Evolutionary conservation across 768 basidiomycete genomes (phyloP), one percentile per base, ranked within the genome.

Genomic region (Albatrellus ellisii): DNA sequence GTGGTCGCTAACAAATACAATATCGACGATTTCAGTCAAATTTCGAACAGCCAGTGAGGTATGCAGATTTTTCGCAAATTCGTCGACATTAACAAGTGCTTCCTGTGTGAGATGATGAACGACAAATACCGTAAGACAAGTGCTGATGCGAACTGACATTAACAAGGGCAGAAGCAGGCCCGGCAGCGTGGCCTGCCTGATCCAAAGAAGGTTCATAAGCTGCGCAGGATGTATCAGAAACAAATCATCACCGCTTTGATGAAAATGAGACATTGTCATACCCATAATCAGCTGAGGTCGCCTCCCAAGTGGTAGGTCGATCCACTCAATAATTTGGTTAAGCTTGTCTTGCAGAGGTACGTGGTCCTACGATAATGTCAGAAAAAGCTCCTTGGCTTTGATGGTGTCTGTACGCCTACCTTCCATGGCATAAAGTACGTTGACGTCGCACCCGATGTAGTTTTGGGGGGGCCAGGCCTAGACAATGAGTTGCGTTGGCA

Each of bases 1-100:
- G 52, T 89, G 83, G 55, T 88, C 86, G 47, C 80, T 83, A 48
- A 95, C 89, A 51, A 92, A 90, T 18, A 94, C 70, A 25, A 94
- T 68, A 56, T 95, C 87, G 10, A 90, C 79, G 15, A 92, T 83
- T 35, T 82, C 72, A 1, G 75, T 77, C 20, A 94, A 68, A 53
- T 91, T 88, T 5, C 91, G 75, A 4, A 66, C 65, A 36, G 66
- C 65, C 26, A 95, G 62, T 1, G 72, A 69, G 11, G 63, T 60
- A 41, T 83, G 77, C 8, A 95, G 61, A 42, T 79, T 65, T 43
- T 68, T 73, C 3, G 86, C 80, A 51, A 94, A 91, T 14, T 54
- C 52, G 52, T 95, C 91, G 4, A 91, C 74, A 36, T 72, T 50
- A 15, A 56, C 54, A 24, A 95, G 69, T 1, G 79, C 83, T 53